Evolutionary conservation across 805 yeast genomes (phyloP), one percentile per base, ranked within the genome.

Genomic region (Zygosaccharomyces rouxii): DNA sequence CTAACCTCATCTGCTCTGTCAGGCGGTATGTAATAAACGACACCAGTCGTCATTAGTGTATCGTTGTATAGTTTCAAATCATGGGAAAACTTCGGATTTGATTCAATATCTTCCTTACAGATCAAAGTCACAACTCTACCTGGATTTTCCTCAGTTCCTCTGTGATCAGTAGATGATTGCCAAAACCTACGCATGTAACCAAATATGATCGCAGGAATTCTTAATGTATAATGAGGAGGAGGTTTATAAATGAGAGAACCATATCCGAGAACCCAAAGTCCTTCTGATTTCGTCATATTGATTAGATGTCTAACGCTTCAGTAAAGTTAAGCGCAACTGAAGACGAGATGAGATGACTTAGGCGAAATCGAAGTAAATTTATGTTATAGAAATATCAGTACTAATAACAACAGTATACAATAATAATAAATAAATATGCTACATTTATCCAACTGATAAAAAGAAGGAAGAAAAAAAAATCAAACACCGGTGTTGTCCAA

Each of bases 191-290:
- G 74, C 1, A 83, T 79, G 56, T 72, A 89, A 1, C 97, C 97
- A 44, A 73, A 72, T 21, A 90, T 73, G 41, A 82, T 78, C 0
- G 97, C 97, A 0, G 89, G 82, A 7, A 86, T 75, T 33, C 80
- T 69, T 57, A 76, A 72, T 42, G 79, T 72, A 52, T 78, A 76
- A 55, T 77, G 75, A 13, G 92, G 90, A 0, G 97, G 97, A 0
- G 96, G 97, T 60, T 89, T 89, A 74, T 85, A 89, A 22, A 89
- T 81, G 45, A 89, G 71, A 0, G 95, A 86, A 1, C 97, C 97
- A 61, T 89, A 89, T 2, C 97, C 97, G 9, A 89, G 81, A 11
- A 89, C 76, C 95, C 96, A 90, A 50, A 82, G 64, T 2, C 68
- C 68, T 3, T 54, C 51, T 7, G 25, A 14, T 23, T 38, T 44